Base-by-base conservation (phyloP, 176 grass and related monocot genomes). In the Oryza brachyantha region DNA sequence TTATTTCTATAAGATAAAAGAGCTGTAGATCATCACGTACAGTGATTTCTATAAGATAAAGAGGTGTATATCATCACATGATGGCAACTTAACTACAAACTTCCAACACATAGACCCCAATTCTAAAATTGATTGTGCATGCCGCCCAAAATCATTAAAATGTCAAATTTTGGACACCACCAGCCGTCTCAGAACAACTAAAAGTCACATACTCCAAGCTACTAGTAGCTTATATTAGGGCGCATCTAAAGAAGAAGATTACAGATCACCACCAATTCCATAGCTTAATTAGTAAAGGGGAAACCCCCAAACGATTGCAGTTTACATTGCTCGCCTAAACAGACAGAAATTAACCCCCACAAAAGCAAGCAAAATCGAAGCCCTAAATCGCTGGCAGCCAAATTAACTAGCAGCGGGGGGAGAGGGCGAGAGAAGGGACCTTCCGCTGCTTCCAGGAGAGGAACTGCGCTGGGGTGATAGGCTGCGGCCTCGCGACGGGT, bases 401-500 rank as follows among this genome's bases (percentile, higher is more conserved):
- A 50, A 43, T 10, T 19, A 52, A 1, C 21, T 43, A 32, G 21
- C 7, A 4, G 31, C 4, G 32, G 42, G 43, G 21, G 31, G 31
- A 32, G 9, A 37, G 54, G 14, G 39, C 41, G 12, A 76, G 19
- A 58, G 13, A 57, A 57, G 40, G 8, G 13, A 97, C 91, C 91
- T 93, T 97, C 24, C 67, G 91, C 68, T 85, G 89, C 73, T 93
- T 97, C 91, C 94, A 97, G 66, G 91, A 85, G 60, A 93, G 86
- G 76, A 93, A 93, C 52, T 97, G 90, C 1, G 84, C 79, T 11
- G 84, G 54, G n/a, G 86, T 85, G 5, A 97, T 87, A 45, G 84
- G 29, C 59, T 42, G 76, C 10, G 81, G 31, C 64, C 13, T 67
- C 58, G 74, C 27, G 19, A 13, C 66, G 0, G 76, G 21, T 2